Conservation (phyloP, 306 rosid species). For the Sophora flavescens region DNA sequence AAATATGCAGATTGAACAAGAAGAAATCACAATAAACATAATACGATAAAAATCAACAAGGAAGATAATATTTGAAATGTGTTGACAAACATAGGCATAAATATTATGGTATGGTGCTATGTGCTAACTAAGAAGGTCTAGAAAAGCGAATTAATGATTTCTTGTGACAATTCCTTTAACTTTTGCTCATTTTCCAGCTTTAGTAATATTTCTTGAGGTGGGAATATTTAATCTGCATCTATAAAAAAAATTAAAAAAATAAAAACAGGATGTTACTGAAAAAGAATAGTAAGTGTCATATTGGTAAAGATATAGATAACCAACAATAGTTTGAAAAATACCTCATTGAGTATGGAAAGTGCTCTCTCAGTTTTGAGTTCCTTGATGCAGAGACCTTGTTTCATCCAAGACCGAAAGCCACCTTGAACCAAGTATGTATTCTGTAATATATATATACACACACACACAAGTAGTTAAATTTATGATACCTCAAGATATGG, state of each 20-base stretch:
- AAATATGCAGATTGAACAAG: background rate
- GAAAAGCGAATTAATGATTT: slow-evolving; percentile 45
- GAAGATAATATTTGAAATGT: slow-evolving; percentile 14
- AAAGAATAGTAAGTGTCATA: slow-evolving; percentile 24
- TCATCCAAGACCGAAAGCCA: slow-evolving; percentile 88
- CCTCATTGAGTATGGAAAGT: slow-evolving; percentile 85
- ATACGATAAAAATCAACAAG: too few relatives aligned
- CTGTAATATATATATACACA: slow-evolving; percentile 65
- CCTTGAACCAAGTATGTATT: slow-evolving; percentile 89
- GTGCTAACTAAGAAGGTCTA: slow-evolving; percentile 9
- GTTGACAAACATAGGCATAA: background rate
- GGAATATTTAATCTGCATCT: slow-evolving; percentile 48
- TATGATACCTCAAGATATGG: slow-evolving; percentile 18
- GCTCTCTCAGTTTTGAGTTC: slow-evolving; percentile 90
- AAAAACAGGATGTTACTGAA: slow-evolving; percentile 18
- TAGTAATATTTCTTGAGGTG: slow-evolving; percentile 81
- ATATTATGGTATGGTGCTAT: background rate
- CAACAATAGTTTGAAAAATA: slow-evolving; percentile 40
- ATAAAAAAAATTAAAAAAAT: slow-evolving; percentile 4
- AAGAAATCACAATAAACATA: slow-evolving; percentile 13
- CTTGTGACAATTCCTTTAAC: slow-evolving; percentile 69
- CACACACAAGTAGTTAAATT: slow-evolving; percentile 21
- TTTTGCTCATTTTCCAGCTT: slow-evolving; percentile 88
- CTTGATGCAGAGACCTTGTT: slow-evolving; percentile 84
- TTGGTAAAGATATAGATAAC: slow-evolving; percentile 26